These are phyloP conservation scores for Vaccinium vitisidaea DNA, from an alignment of 148 eudicot genomes.

Conservation along the genomic window DNA sequence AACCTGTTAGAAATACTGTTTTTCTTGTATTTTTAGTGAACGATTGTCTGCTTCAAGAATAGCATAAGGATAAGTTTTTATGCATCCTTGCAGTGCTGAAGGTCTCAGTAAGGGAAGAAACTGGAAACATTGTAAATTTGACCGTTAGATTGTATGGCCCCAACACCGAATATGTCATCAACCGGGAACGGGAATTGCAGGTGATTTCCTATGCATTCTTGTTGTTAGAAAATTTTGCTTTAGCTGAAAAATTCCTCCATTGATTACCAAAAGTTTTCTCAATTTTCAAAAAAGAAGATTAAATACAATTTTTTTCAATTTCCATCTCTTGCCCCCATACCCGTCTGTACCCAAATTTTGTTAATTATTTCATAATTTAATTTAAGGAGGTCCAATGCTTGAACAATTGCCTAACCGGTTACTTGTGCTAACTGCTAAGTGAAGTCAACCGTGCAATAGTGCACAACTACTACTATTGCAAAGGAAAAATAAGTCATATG, in stretches of 20 bases:
- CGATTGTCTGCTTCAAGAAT: background rate
- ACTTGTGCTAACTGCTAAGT: background rate
- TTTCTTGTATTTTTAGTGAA: background rate
- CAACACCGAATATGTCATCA: conserved; percentile 88
- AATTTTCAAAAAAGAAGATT: background rate
- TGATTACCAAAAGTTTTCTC: background rate
- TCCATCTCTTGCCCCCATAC: background rate
- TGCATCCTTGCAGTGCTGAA: conserved; percentile 66
- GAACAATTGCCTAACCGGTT: background rate
- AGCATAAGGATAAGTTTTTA: background rate
- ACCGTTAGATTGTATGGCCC: conserved; percentile 93
- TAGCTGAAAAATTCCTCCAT: too few species aligned
- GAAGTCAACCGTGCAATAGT: background rate
- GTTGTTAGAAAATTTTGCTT: background rate
- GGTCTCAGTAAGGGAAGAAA: conserved; percentile 69
- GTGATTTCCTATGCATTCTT: conserved; percentile 34
- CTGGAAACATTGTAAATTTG: conserved; percentile 41
- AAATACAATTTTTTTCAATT: background rate
- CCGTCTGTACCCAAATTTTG: background rate
- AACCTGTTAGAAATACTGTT: background rate
- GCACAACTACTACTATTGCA: background rate
- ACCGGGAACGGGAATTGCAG: conserved; percentile 83
- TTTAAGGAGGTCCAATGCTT: background rate
- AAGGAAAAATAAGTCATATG: background rate
- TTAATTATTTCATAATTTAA: background rate